Conservation (phyloP, 148 eudicot species). For the Diospyros kaki region DNA sequence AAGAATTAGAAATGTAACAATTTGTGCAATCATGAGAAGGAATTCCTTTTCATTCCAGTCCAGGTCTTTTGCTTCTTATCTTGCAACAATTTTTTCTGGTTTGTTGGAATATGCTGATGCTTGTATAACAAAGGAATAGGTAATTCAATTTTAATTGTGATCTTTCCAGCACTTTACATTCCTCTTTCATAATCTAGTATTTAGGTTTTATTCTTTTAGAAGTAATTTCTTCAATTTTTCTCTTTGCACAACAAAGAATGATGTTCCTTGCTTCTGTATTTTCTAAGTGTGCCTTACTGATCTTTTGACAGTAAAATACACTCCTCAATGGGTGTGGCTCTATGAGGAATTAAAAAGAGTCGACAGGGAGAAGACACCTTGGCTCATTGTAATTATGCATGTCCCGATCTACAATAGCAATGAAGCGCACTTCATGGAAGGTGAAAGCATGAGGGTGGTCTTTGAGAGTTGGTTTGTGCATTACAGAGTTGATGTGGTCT, state of each 20-base stretch:
- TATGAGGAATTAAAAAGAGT: constrained; percentile 54
- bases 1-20: too few relatives aligned
- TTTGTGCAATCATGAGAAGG: too few relatives aligned
- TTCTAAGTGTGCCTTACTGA: constrained; percentile 1
- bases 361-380: constrained; percentile 86
- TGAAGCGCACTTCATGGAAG: constrained; percentile 87
- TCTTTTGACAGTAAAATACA: constrained; percentile 68
- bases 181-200: not conserved
- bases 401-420: constrained; percentile 83
- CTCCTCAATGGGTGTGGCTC: constrained; percentile 85
- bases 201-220: not conserved
- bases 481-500: constrained; percentile 73
- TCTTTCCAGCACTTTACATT: not conserved
- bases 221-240: not conserved
- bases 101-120: too few relatives aligned
- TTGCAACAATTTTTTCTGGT: too few relatives aligned
- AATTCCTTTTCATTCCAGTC: too few relatives aligned
- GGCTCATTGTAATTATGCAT: constrained; percentile 95
- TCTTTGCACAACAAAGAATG: not conserved
- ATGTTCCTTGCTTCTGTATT: not conserved
- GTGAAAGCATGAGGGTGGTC: constrained; percentile 80
- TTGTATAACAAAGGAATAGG: too few relatives aligned
- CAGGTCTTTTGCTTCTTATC: too few relatives aligned
- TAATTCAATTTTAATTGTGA: not conserved
- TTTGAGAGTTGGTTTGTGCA: constrained; percentile 77